These are phyloP conservation scores for Prillingera fragicola DNA, from an alignment of 1,284 basidiomycete genomes.

Conservation along the genomic window DNA sequence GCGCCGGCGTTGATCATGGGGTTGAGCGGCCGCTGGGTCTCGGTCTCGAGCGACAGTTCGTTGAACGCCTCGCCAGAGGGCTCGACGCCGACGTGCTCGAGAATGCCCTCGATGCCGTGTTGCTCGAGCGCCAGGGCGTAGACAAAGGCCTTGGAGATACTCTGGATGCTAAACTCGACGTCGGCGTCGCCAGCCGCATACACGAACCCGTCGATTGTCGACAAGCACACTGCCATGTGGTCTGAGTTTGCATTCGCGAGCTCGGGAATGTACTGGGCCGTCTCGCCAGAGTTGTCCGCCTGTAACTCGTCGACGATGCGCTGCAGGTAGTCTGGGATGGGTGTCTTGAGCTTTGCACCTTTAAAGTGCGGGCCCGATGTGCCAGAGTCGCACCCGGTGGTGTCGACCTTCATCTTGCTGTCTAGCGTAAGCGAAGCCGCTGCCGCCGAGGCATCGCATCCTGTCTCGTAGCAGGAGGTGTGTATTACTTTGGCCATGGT, in stretches of 20 bases:
- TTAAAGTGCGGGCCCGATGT: too few relatives aligned
- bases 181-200: constrained; percentile 14
- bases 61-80: constrained; percentile 19
- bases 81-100: constrained; percentile 11
- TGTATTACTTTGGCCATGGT: too few relatives aligned
- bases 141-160: constrained; percentile 20
- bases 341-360: constrained; percentile 6
- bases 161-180: constrained; percentile 15
- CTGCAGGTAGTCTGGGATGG: constrained; percentile 9
- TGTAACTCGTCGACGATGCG: constrained; percentile 1
- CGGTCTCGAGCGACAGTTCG: constrained; percentile 12
- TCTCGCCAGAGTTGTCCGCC: constrained; percentile 1
- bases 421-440: too few relatives aligned
- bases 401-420: too few relatives aligned
- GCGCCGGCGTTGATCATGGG: constrained; percentile 22
- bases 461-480: too few relatives aligned
- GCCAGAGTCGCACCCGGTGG: too few relatives aligned
- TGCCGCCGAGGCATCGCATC: too few relatives aligned
- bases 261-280: constrained; percentile 17
- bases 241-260: constrained; percentile 10
- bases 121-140: constrained; percentile 18
- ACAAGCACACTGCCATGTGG: constrained; percentile 4
- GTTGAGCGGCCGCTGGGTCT: constrained; percentile 13
- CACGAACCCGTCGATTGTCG: constrained; percentile 14
- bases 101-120: constrained; percentile 6